phyloP scores from a whole-genome alignment of 768 basidiomycete species.

The Serendipita indica region DNA sequence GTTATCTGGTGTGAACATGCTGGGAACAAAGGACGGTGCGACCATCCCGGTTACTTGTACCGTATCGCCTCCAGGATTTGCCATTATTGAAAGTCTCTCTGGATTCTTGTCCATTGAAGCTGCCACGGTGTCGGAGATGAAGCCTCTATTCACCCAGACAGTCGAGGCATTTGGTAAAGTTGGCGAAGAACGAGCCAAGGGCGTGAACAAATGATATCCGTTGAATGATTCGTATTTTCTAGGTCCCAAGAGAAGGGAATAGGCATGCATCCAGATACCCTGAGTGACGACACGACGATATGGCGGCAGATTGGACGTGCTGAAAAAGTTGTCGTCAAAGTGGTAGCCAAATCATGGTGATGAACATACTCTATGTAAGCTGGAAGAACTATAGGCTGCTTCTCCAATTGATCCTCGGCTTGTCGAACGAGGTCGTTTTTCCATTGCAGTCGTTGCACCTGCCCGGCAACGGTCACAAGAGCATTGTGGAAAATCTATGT shows the following conservation, averaged over 20 bases:
- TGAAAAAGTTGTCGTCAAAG: constrained; percentile 12
- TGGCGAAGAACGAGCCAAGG: constrained; percentile 40
- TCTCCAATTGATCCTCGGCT: constrained; percentile 74
- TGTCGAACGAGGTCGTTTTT: constrained; percentile 89
- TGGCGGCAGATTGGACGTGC: constrained; percentile 10
- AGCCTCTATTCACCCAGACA: constrained; percentile 84
- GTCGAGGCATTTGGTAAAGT: constrained; percentile 52
- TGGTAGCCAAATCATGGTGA: constrained; percentile 21
- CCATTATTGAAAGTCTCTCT: constrained; percentile 3
- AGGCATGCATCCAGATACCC: constrained; percentile 67
- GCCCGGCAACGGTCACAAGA: constrained; percentile 41
- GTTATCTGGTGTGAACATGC: constrained; percentile 82
- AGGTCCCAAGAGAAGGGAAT: constrained; percentile 69
- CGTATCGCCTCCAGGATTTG: constrained; percentile 29
- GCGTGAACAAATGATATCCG: constrained; percentile 80
- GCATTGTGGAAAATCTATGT: background rate
- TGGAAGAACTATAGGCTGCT: constrained; percentile 65
- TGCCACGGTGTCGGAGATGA: constrained; percentile 38
- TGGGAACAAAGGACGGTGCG: constrained; percentile 47
- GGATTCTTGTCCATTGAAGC: constrained; percentile 21
- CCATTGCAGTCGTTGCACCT: constrained; percentile 86
- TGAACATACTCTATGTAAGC: constrained; percentile 63
- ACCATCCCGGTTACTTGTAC: constrained; percentile 80
- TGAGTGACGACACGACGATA: constrained; percentile 59
- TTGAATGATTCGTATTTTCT: constrained; percentile 77